A percentile compares a stretch with the other conserved stretches of the same genome.
phyloP scores from a whole-genome alignment of 1,139 yeast genomes.

The Chernovozyma sophiae-reginae region DNA sequence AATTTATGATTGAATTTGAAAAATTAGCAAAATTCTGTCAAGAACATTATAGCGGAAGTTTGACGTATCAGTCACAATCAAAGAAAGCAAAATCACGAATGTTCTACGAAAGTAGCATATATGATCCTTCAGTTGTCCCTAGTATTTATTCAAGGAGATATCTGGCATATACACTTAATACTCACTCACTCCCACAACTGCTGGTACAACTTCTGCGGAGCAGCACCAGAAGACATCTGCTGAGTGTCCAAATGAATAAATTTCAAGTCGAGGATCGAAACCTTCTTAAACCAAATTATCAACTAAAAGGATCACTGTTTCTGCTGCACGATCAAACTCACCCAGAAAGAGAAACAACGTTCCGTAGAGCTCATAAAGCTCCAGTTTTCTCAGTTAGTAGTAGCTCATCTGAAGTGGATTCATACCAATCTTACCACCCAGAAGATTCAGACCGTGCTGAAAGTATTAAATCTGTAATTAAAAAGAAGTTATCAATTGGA shows the following conservation, averaged over 20 bases:
- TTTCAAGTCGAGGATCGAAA: background rate
- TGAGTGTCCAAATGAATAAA: background rate
- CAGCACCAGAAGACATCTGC: background rate
- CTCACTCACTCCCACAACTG: background rate
- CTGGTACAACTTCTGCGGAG: background rate
- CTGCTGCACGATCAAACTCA: background rate
- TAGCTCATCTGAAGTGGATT: conserved; percentile 2
- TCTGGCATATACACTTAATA: background rate
- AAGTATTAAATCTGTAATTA: conserved; percentile 4
- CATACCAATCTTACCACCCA: conserved; percentile 1
- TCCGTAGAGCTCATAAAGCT: background rate
- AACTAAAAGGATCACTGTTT: background rate
- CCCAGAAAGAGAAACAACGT: too few relatives aligned
- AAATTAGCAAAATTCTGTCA: conserved; percentile 11
- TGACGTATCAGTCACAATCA: background rate
- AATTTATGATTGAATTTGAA: conserved; percentile 46
- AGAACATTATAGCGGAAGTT: conserved; percentile 4
- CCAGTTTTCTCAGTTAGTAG: conserved; percentile 1
- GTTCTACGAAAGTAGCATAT: conserved; percentile 3
- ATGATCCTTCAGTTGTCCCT: background rate
- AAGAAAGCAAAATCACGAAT: background rate
- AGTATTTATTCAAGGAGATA: background rate
- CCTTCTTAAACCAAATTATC: background rate
- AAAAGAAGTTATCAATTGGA: conserved; percentile 3
- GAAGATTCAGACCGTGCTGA: background rate